Base-by-base conservation (phyloP, 345 rosid genomes). In the Pugionium cornutum region DNA sequence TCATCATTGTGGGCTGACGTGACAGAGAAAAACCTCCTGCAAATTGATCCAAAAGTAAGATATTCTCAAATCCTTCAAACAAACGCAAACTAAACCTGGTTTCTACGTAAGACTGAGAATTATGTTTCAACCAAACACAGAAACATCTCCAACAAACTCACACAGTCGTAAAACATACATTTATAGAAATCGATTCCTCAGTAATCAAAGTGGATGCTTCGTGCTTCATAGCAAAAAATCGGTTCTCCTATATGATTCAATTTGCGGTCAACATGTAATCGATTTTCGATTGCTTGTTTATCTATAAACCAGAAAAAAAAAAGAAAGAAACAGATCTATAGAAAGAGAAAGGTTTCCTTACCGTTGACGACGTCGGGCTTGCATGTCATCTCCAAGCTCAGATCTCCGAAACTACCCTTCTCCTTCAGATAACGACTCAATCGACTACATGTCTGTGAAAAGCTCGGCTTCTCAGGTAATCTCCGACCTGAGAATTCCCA, bases 381-480 rank as follows among this genome's bases (percentile, higher is more conserved):
- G 82, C 85, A 77, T 30, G 91, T 70, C 80, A 83, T 81, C 6
- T 82, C 95, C 7, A 89, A 86, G 53, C 65, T 63, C 27, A 89
- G 91, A 78, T 83, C 95, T 75, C 89, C 89, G 36, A 85, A 79
- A 51, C 79, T 71, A 43, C 92, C 85, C 26, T 72, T 82, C 83
- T 83, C 91, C 73, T 86, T 89, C 62, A 92, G 53, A 77, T 83
- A 89, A 74, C 83, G 97, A 73, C 94, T 84, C 72, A 92, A 76
- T 72, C 83, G 59, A 55, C 70, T 83, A 78, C 92, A 92, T 1
- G 77, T 89, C 66, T 78, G 86, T 0, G 84, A 77, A 70, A 89
- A 87, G 65, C 87, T 84, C 4, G 81, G 62, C 62, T 77, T 86
- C 60, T 79, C 87, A 41, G 73, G 62, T 35, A 70, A 70, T 58